Conservation (phyloP, 768 basidiomycete genomes). For the Amanita jacksonii region DNA sequence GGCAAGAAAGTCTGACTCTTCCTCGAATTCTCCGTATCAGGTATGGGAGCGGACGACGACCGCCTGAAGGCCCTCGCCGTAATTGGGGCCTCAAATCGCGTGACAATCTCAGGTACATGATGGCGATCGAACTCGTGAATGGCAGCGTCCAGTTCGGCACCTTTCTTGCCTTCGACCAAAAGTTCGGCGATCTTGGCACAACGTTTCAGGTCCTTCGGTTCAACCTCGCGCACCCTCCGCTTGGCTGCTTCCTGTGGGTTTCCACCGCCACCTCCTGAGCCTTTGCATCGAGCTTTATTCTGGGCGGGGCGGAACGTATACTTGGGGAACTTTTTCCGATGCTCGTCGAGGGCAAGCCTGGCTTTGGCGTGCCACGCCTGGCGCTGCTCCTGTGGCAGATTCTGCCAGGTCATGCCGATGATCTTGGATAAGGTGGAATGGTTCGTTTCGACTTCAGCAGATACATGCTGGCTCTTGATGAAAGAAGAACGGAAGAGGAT, state of each 20-base stretch:
- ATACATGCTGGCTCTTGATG: conserved; percentile 68
- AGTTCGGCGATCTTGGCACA: conserved; percentile 62
- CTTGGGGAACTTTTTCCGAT: conserved; percentile 65
- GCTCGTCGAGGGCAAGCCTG: conserved; percentile 59
- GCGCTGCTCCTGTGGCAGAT: conserved; percentile 60
- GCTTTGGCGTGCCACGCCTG: conserved; percentile 69
- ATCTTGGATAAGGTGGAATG: conserved; percentile 79
- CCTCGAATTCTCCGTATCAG: conserved; percentile 19
- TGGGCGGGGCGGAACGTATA: conserved; percentile 68
- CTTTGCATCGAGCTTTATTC: conserved; percentile 27
- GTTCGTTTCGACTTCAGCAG: conserved; percentile 68
- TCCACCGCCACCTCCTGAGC: conserved; percentile 8
- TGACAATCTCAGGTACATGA: conserved; percentile 51
- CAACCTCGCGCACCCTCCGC: conserved; percentile 52
- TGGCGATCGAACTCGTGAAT: conserved; percentile 46
- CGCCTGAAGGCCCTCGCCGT: conserved; percentile 55
- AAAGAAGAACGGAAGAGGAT: conserved; percentile 78
- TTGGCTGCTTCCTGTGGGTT: conserved; percentile 22
- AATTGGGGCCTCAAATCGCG: conserved; percentile 64
- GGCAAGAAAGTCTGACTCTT: conserved; percentile 26
- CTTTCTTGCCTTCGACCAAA: conserved; percentile 46
- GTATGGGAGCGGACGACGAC: conserved; percentile 42
- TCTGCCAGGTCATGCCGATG: conserved; percentile 75
- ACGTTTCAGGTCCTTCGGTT: conserved; percentile 51
- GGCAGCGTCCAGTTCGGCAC: conserved; percentile 44